A percentile compares a stretch with the other conserved stretches of the same genome.
phyloP scores from a whole-genome alignment of 208 protist genomes.

The Naegleria lovaniensis region DNA sequence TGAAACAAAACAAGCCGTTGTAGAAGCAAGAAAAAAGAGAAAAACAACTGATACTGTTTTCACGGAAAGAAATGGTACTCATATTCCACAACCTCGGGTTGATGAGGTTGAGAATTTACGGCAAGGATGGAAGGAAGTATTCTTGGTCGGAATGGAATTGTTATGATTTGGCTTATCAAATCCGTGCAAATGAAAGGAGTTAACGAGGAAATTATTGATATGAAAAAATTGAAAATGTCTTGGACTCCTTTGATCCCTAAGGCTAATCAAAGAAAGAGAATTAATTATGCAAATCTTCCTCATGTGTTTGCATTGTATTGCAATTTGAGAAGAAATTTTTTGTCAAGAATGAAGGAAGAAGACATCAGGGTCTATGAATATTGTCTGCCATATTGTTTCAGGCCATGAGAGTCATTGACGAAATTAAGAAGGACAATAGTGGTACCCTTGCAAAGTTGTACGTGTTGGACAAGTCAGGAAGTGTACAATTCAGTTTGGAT shows the following conservation, averaged over 20 bases:
- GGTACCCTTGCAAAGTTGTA: not conserved
- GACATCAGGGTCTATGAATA: slow-evolving; percentile 34
- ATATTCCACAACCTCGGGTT: too few relatives aligned
- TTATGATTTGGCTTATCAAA: slow-evolving; percentile 39
- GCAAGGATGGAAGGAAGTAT: slow-evolving; percentile 41
- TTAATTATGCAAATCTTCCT: not conserved
- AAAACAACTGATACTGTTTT: too few relatives aligned
- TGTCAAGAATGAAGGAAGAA: slow-evolving; percentile 36
- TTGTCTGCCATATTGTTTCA: slow-evolving; percentile 39
- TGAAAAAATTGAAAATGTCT: slow-evolving; percentile 42
- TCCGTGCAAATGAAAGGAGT: slow-evolving; percentile 40
- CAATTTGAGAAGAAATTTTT: slow-evolving; percentile 20
- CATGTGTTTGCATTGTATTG: slow-evolving; percentile 33
- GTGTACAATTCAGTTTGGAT: slow-evolving; percentile 35
- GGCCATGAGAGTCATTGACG: slow-evolving; percentile 6
- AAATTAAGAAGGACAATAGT: not conserved
- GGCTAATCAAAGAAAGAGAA: not conserved
- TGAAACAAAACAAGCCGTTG: too few relatives aligned
- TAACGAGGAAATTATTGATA: slow-evolving; percentile 38
- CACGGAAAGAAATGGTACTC: not conserved
- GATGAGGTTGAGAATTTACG: slow-evolving; percentile 28
- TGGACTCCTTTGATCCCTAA: slow-evolving; percentile 37
- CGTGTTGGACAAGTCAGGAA: not conserved
- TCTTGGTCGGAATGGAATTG: slow-evolving; percentile 37
- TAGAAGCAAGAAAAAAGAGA: too few relatives aligned